A percentile compares a stretch with the other conserved stretches of the same genome.
Evolutionary conservation across 257 asterid species (phyloP).

Genomic region (Plantago major): DNA sequence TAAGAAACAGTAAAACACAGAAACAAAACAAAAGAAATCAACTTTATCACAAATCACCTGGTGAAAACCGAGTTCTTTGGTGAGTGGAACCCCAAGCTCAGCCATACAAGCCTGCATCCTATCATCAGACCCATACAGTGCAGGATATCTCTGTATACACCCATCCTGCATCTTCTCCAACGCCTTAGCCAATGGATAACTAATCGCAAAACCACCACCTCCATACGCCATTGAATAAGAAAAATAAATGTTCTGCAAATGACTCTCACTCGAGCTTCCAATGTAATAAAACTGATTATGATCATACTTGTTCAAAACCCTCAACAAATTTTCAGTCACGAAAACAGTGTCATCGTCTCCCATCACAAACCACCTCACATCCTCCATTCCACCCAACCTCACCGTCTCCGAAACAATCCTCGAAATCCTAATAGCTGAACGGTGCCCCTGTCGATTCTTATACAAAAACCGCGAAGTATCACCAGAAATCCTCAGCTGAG

Average conservation of each 20-base stretch:
- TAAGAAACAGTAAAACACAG: neutral
- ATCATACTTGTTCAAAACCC: conserved; percentile 74
- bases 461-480: conserved; percentile 58
- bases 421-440: conserved; percentile 77
- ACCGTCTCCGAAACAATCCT: conserved; percentile 74
- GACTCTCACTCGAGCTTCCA: conserved; percentile 84
- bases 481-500: conserved; percentile 53
- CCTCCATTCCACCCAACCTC: conserved; percentile 39
- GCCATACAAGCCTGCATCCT: conserved; percentile 97
- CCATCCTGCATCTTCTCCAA: conserved; percentile 74
- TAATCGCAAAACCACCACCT: conserved; percentile 88
- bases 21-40: neutral
- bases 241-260: conserved; percentile 79
- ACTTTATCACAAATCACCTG: conserved; percentile 51
- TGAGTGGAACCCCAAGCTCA: conserved; percentile 90
- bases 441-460: conserved; percentile 60
- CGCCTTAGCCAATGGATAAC: conserved; percentile 79
- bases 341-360: conserved; percentile 91
- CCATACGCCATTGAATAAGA: conserved; percentile 85
- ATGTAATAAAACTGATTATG: conserved; percentile 76
- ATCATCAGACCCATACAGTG: conserved; percentile 83
- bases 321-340: conserved; percentile 69
- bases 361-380: conserved; percentile 88
- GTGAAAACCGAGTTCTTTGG: conserved; percentile 86
- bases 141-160: conserved; percentile 80